Percentiles rank a stretch among this genome's conserved stretches.
Evolutionary conservation across 1,284 basidiomycete species (phyloP).

Genomic region (Microbotryum saponariae): DNA sequence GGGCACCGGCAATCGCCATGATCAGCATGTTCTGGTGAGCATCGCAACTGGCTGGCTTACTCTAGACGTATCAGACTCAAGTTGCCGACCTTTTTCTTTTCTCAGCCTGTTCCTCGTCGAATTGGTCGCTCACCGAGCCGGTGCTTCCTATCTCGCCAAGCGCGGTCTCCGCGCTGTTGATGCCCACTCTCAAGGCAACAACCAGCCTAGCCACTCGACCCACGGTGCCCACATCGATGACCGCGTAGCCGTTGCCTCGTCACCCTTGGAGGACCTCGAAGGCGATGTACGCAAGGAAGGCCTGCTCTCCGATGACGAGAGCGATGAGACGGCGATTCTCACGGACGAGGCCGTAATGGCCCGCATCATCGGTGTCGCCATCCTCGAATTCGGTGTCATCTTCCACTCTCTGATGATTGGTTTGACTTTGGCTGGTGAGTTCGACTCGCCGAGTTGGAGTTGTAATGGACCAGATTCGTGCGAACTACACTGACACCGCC

Average conservation of each 20-base stretch:
- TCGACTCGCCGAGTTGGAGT: constrained; percentile 68
- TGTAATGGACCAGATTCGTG: constrained; percentile 45
- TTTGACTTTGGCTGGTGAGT: constrained; percentile 79
- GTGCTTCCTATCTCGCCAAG: constrained; percentile 31
- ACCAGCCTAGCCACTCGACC: constrained; percentile 17
- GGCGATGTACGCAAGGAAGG: constrained; percentile 1
- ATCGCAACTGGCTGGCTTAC: constrained; percentile 42
- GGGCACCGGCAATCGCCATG: constrained; percentile 66
- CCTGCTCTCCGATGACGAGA: constrained; percentile 6
- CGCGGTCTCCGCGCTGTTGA: constrained; percentile 31
- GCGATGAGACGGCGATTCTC: constrained; percentile 44
- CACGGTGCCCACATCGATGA: constrained; percentile 17
- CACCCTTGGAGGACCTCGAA: neutral
- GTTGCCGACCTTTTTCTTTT: constrained; percentile 27
- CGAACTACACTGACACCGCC: constrained; percentile 63
- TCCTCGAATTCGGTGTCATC: constrained; percentile 84
- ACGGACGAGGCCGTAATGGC: constrained; percentile 42
- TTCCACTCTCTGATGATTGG: constrained; percentile 82
- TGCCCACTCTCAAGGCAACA: constrained; percentile 24
- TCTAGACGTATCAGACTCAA: constrained; percentile 8
- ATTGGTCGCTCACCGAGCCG: constrained; percentile 52
- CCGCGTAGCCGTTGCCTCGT: neutral
- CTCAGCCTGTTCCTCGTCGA: constrained; percentile 49
- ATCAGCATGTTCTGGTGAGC: constrained; percentile 71
- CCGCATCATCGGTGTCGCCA: constrained; percentile 76